Conservation (phyloP, 768 basidiomycete species). For the Tylopilus felleus region DNA sequence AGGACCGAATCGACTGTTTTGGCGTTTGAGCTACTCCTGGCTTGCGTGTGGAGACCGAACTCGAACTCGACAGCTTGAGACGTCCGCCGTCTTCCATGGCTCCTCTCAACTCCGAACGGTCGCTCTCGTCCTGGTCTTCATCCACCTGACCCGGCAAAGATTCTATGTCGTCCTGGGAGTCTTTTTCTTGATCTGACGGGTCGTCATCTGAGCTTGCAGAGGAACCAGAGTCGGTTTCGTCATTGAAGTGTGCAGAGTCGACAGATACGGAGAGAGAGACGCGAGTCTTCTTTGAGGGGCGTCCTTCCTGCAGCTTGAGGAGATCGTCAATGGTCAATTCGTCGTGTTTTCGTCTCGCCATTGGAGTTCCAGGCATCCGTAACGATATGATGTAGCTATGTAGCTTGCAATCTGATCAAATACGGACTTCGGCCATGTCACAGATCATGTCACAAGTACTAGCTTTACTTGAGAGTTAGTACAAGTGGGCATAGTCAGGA, state of each 20-base stretch:
- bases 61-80: conserved; percentile 22
- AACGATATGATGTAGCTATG: neutral
- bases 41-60: conserved; percentile 11
- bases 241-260: neutral
- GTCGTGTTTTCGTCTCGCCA: conserved; percentile 17
- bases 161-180: conserved; percentile 8
- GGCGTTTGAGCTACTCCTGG: conserved; percentile 4
- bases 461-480: neutral
- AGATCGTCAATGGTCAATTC: conserved; percentile 45
- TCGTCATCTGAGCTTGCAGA: conserved; percentile 7
- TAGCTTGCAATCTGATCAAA: too few species aligned
- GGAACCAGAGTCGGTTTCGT: conserved; percentile 4
- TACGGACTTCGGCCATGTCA: neutral
- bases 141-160: conserved; percentile 6
- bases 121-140: neutral
- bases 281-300: conserved; percentile 35
- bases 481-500: neutral
- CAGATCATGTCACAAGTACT: neutral
- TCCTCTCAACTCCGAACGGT: neutral
- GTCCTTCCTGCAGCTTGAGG: conserved; percentile 44
- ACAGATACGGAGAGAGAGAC: neutral
- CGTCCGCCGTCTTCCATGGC: conserved; percentile 15
- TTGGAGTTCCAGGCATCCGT: neutral
- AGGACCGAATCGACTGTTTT: conserved; percentile 34
- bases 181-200: conserved; percentile 22